Evolutionary conservation across 495 filamentous ascomycete genomes (phyloP).

Genomic region (Tuber brumale): DNA sequence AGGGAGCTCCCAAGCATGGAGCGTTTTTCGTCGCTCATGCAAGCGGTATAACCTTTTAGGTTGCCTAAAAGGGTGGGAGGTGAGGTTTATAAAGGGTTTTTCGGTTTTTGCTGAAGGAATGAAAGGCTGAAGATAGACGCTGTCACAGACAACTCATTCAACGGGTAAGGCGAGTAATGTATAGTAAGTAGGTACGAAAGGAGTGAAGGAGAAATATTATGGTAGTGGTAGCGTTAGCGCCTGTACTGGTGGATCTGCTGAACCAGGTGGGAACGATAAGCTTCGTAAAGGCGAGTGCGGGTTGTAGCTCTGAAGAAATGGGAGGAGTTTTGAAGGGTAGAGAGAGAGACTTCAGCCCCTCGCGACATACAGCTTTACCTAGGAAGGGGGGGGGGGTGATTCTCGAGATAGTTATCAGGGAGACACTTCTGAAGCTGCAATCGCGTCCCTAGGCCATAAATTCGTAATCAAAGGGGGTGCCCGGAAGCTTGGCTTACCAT

Average conservation of each 20-base stretch:
- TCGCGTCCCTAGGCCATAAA: background rate
- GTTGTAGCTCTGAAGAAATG: background rate
- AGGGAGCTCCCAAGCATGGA: conserved; percentile 45
- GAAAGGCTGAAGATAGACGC: conserved; percentile 14
- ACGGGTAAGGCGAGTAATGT: conserved; percentile 3
- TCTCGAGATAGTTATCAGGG: background rate
- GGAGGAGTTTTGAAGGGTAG: background rate
- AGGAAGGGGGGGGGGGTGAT: background rate
- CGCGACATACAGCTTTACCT: background rate
- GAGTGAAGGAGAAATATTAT: background rate
- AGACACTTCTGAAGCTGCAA: background rate
- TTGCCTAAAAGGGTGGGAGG: conserved; percentile 4
- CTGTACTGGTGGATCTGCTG: background rate
- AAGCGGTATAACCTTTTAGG: background rate
- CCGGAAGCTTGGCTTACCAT: background rate
- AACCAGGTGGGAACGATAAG: background rate
- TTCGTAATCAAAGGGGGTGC: background rate
- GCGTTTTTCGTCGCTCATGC: conserved; percentile 36
- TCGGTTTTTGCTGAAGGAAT: conserved; percentile 12
- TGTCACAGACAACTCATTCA: conserved; percentile 42
- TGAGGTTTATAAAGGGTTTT: background rate
- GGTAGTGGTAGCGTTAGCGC: background rate
- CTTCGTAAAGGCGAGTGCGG: background rate
- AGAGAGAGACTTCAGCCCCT: conserved; percentile 1
- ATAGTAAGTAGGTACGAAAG: background rate